Percentiles rank a stretch among this genome's conserved stretches.
These are phyloP conservation scores for Ustanciosporium gigantosporum DNA, from an alignment of 1,284 basidiomycete genomes.

Conservation along the genomic window DNA sequence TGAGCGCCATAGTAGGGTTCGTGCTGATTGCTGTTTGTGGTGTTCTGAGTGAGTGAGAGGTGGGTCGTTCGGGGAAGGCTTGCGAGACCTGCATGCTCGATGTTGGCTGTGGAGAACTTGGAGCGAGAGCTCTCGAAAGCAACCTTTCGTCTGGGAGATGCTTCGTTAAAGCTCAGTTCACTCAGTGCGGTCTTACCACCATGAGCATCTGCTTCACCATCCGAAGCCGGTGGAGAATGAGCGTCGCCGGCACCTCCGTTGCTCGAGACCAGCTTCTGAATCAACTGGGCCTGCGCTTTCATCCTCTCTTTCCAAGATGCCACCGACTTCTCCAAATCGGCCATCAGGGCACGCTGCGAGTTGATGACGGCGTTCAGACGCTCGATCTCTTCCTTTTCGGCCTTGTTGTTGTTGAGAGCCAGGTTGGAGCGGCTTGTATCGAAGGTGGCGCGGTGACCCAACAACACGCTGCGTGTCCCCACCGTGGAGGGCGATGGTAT, in stretches of 20 bases:
- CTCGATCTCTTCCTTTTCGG: constrained; percentile 49
- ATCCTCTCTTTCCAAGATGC: constrained; percentile 46
- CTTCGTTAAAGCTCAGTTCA: not conserved
- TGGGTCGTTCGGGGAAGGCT: constrained; percentile 17
- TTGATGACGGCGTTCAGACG: constrained; percentile 48
- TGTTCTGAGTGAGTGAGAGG: constrained; percentile 6
- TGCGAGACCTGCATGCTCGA: not conserved
- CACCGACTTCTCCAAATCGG: constrained; percentile 49
- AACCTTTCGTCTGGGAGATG: not conserved
- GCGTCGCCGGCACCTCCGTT: constrained; percentile 1
- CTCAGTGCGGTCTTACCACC: not conserved
- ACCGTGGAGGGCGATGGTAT: constrained; percentile 4
- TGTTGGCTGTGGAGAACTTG: not conserved
- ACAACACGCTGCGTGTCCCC: constrained; percentile 12
- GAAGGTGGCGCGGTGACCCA: constrained; percentile 5
- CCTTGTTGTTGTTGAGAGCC: not conserved
- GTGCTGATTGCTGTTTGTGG: not conserved
- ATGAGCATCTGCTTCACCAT: constrained; percentile 6
- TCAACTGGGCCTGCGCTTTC: constrained; percentile 46
- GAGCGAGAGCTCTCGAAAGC: no score
- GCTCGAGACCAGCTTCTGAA: constrained; percentile 29
- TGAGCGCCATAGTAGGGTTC: constrained; percentile 50
- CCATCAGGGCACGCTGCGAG: constrained; percentile 48
- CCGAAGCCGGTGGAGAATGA: constrained; percentile 9
- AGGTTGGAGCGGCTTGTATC: constrained; percentile 1